These are phyloP conservation scores for Coemansia sp. DNA, from an alignment of 192 early-diverging fungal genomes.

Conservation along the genomic window DNA sequence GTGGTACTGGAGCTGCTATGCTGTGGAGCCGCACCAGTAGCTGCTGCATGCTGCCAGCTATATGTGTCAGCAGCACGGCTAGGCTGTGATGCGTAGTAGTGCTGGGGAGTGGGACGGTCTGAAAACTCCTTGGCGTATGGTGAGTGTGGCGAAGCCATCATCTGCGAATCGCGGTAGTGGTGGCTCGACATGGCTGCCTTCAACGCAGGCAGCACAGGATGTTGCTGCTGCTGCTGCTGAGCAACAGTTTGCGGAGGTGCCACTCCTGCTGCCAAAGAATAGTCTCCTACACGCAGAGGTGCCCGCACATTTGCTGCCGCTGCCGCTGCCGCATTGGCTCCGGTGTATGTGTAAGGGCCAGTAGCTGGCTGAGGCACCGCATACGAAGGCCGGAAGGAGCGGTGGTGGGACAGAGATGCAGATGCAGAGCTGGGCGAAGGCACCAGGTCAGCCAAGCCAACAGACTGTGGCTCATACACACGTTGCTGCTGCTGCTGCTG, in stretches of 20 bases:
- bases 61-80: constrained; percentile 12
- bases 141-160: not conserved
- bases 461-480: constrained; percentile 5
- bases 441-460: constrained; percentile 12
- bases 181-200: constrained; percentile 11
- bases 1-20: not conserved
- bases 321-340: not conserved
- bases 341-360: constrained; percentile 16
- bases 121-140: constrained; percentile 7
- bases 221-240: constrained; percentile 15
- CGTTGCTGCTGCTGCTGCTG: constrained; percentile 14
- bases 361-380: constrained; percentile 10
- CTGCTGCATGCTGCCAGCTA: constrained; percentile 26
- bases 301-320: constrained; percentile 8
- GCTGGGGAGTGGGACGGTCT: constrained; percentile 9
- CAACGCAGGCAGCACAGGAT: constrained; percentile 6
- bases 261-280: constrained; percentile 24
- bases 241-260: not conserved
- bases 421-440: constrained; percentile 9
- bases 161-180: constrained; percentile 30
- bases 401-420: constrained; percentile 8
- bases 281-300: constrained; percentile 34
- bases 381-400: constrained; percentile 28
- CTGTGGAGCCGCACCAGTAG: constrained; percentile 8
- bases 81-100: constrained; percentile 10